These are phyloP conservation scores for Farysia itapuensis DNA, from an alignment of 1,284 basidiomycete species.

Conservation along the genomic window DNA sequence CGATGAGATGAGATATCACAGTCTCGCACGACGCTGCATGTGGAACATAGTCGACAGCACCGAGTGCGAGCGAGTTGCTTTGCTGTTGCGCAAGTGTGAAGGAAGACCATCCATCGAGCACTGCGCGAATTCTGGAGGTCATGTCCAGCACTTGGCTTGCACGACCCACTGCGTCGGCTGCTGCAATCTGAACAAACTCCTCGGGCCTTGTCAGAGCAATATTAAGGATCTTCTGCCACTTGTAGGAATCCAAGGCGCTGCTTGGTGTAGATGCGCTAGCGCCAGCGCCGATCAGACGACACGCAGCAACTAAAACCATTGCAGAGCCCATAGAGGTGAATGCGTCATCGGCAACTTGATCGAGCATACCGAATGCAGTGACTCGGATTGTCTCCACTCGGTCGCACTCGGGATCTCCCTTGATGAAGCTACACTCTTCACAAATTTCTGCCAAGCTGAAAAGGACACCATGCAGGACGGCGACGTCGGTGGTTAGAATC, in stretches of 20 bases:
- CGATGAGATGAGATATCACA: slow-evolving; percentile 68
- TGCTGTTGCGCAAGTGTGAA: slow-evolving; percentile 70
- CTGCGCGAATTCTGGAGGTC: slow-evolving; percentile 53
- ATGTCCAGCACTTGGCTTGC: slow-evolving; percentile 73
- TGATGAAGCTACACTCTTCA: slow-evolving; percentile 61
- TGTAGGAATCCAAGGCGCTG: slow-evolving; percentile 6
- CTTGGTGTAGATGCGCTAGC: slow-evolving; percentile 1
- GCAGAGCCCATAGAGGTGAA: slow-evolving; percentile 74
- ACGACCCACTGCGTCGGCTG: slow-evolving; percentile 68
- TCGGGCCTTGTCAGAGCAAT: slow-evolving; percentile 72
- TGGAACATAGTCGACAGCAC: slow-evolving; percentile 70
- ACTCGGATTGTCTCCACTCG: slow-evolving; percentile 2
- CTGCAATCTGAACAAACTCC: slow-evolving; percentile 72
- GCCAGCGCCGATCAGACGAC: slow-evolving; percentile 69
- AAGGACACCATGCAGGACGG: slow-evolving; percentile 80
- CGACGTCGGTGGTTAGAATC: slow-evolving; percentile 63
- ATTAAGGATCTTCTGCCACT: slow-evolving; percentile 65
- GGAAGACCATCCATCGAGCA: slow-evolving; percentile 67
- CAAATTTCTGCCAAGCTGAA: slow-evolving; percentile 74
- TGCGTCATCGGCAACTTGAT: slow-evolving; percentile 65
- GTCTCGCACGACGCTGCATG: slow-evolving; percentile 66
- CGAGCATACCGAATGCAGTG: slow-evolving; percentile 65
- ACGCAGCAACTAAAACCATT: slow-evolving; percentile 73
- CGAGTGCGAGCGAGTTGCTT: slow-evolving; percentile 75
- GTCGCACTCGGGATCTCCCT: slow-evolving; percentile 50